These are phyloP conservation scores for Mariannaea elegans DNA, from an alignment of 2,329 filamentous ascomycete genomes.

Conservation along the genomic window DNA sequence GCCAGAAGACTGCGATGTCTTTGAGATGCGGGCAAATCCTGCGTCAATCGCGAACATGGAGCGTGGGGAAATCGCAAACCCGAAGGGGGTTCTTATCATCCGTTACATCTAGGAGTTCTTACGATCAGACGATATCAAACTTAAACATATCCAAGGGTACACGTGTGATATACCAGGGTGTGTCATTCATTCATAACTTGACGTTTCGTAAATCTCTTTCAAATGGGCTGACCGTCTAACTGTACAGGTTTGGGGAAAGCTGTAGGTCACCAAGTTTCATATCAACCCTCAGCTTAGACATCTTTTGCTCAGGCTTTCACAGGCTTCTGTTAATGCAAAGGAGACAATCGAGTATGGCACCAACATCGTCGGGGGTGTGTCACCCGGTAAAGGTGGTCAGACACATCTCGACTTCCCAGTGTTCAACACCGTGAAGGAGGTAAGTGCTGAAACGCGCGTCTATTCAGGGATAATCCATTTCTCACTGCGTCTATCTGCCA, in stretches of 20 bases:
- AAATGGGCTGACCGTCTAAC: neutral
- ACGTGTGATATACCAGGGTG: constrained; percentile 22
- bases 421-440: constrained; percentile 46
- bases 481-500: neutral
- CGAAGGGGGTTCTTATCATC: neutral
- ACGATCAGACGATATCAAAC: constrained; percentile 14
- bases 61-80: too few relatives aligned
- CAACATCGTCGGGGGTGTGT: constrained; percentile 50
- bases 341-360: constrained; percentile 52
- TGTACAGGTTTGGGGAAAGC: constrained; percentile 49
- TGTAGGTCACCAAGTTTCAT: constrained; percentile 31
- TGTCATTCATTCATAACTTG: neutral
- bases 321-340: constrained; percentile 50
- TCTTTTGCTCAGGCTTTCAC: neutral
- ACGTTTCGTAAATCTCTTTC: neutral
- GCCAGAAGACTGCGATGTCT: neutral
- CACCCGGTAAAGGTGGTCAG: constrained; percentile 46
- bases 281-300: neutral
- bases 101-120: neutral
- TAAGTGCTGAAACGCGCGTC: constrained; percentile 17
- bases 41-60: too few relatives aligned
- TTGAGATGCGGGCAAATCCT: neutral
- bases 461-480: neutral
- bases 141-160: constrained; percentile 11
- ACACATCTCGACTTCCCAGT: constrained; percentile 48